phyloP scores from a whole-genome alignment of 495 filamentous ascomycete genomes.

The Hyaloscypha hepaticicola region DNA sequence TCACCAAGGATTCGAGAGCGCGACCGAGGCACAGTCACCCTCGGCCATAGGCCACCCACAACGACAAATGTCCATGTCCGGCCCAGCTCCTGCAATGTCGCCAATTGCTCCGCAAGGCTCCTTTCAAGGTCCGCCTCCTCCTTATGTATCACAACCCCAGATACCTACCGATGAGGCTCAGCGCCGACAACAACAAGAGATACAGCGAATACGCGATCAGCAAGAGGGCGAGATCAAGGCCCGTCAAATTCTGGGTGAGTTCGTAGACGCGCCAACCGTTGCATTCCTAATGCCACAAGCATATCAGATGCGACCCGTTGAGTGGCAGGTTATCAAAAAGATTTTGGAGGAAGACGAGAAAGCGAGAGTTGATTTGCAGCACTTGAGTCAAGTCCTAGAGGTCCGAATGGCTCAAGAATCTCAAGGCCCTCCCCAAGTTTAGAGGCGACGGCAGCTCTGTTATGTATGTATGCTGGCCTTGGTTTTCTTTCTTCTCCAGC shows the following conservation, averaged over 20 bases:
- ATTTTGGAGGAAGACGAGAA: conserved; percentile 54
- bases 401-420: conserved; percentile 25
- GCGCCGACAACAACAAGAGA: conserved; percentile 26
- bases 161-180: conserved; percentile 29
- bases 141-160: conserved; percentile 23
- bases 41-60: conserved; percentile 35
- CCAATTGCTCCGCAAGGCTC: conserved; percentile 48
- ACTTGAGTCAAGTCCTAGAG: conserved; percentile 47
- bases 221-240: conserved; percentile 49
- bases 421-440: conserved; percentile 6
- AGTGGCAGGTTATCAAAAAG: conserved; percentile 63
- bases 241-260: conserved; percentile 56
- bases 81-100: conserved; percentile 41
- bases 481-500: conserved; percentile 1
- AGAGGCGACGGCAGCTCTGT: background rate
- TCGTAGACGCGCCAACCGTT: conserved; percentile 61
- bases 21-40: conserved; percentile 38
- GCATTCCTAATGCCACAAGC: conserved; percentile 66
- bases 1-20: conserved; percentile 42
- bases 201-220: conserved; percentile 31
- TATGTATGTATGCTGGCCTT: background rate
- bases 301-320: conserved; percentile 56
- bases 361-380: conserved; percentile 46
- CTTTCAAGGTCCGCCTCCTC: conserved; percentile 41
- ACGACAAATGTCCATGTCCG: conserved; percentile 40